These are phyloP conservation scores for Neocucurbitaria cava DNA, from an alignment of 2,329 filamentous ascomycete genomes.

Conservation along the genomic window DNA sequence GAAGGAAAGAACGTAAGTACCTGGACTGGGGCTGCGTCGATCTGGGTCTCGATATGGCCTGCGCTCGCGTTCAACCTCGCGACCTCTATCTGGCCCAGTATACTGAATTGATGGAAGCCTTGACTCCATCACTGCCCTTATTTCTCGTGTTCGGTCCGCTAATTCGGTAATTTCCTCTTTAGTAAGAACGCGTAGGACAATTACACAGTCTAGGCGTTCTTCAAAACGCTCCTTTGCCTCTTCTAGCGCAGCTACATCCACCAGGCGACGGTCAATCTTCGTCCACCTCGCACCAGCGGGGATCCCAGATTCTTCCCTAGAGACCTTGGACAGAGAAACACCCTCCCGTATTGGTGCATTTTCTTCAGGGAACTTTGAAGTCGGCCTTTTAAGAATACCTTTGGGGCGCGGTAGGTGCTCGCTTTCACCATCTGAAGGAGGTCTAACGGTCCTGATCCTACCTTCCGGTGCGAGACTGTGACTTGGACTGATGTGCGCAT, in stretches of 20 bases:
- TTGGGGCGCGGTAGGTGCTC: too few species aligned
- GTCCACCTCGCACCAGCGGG: constrained; percentile 83
- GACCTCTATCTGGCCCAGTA: too few species aligned
- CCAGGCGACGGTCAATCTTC: constrained; percentile 84
- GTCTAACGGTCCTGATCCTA: too few species aligned
- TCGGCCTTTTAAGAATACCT: constrained; percentile 84
- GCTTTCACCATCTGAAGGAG: too few species aligned
- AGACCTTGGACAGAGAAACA: constrained; percentile 89
- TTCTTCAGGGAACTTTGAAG: constrained; percentile 83
- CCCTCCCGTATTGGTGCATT: constrained; percentile 83
- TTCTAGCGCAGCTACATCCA: constrained; percentile 86
- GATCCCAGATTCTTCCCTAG: constrained; percentile 72
- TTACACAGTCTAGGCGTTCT: constrained; percentile 87
- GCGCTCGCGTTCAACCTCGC: too few species aligned
- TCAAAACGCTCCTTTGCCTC: constrained; percentile 89
- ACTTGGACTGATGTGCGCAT: constrained; percentile 63
- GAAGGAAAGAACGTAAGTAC: too few species aligned
- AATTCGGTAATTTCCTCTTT: constrained; percentile 90
- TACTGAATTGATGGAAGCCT: too few species aligned
- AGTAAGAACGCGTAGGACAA: constrained; percentile 83
- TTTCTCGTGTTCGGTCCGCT: constrained; percentile 77
- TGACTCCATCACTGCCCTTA: too few species aligned
- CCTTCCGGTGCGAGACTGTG: too few species aligned
- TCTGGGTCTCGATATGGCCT: too few species aligned
- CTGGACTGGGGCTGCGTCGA: too few species aligned